Evolutionary conservation across 2,329 filamentous ascomycete genomes (phyloP), one percentile per base, ranked within the genome.

Genomic region (Epichloe gansuensis): DNA sequence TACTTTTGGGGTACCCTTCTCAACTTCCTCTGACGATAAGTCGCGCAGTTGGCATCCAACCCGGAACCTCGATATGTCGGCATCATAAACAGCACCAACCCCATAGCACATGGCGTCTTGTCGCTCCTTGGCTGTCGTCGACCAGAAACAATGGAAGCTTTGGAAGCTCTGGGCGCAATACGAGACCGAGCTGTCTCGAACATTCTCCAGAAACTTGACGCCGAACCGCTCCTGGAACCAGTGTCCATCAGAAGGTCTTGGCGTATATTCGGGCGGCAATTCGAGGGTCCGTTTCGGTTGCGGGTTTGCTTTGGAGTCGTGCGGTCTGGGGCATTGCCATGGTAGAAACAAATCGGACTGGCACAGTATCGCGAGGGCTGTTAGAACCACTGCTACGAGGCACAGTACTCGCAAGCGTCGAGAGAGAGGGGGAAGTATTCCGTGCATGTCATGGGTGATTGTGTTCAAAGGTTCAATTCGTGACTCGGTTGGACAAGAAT

Each of bases 91-190:
- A 9, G 53, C 51, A 23, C 45, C 5, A 4, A 17, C 44, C 23
- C 51, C 51, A 12, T 40, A 47, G 45, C 53, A 55, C 48, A 53
- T 55, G 27, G 48, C 38, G 23, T 55, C 53, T 1, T 43, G 31
- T 17, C 49, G 53, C 6, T n/a, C 8, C 12, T 41, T 12, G 7
- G 45, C 23, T 1, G 53, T 54, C n/a, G 31, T 31, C 0, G 53
- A 54, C 50, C 39, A 41, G 42, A 54, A 54, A 40, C 53, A 54
- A 43, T 58, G 60, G 27, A 66, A 36, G 31, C 50, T 45, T 11
- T 59, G 62, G n/a, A 58, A 60, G 23, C 47, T 46, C 0, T 53
- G 42, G 2, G 48, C 53, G 56, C 62, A 64, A 53, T 60, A 63
- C 43, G 57, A 55, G 11, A 54, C 56, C 6, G 58, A 52, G 31